phyloP scores from a whole-genome alignment of 139 green algal species.

The Yamagishiella unicocca region DNA sequence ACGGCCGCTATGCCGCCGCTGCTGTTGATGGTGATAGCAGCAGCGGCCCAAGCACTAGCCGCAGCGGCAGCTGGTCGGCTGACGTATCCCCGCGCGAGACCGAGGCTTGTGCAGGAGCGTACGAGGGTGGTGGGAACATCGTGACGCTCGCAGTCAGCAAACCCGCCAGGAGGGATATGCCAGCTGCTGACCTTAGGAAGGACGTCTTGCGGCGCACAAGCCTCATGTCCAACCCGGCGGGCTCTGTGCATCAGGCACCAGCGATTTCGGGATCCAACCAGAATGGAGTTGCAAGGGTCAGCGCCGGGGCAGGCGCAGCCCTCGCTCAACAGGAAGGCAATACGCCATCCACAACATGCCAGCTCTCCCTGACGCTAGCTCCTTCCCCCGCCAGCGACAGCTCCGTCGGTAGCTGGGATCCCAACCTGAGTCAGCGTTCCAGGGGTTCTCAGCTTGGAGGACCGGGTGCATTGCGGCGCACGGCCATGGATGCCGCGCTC shows the following conservation, averaged over 20 bases:
- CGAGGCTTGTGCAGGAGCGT: too few species aligned
- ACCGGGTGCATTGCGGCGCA: neutral
- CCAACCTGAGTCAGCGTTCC: neutral
- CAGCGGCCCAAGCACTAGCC: neutral
- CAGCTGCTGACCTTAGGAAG: too few species aligned
- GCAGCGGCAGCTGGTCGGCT: slow-evolving; percentile 1
- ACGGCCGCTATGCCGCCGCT: neutral
- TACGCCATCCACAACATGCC: neutral
- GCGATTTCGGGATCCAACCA: too few species aligned
- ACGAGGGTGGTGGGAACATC: too few species aligned
- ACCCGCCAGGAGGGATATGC: too few species aligned
- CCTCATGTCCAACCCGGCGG: too few species aligned
- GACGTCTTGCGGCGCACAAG: too few species aligned
- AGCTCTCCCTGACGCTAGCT: neutral
- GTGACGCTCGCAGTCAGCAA: too few species aligned
- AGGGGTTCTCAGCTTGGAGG: neutral
- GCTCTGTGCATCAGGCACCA: too few species aligned
- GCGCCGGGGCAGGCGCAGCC: too few species aligned
- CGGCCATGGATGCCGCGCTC: neutral
- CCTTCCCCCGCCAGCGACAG: slow-evolving; percentile 9
- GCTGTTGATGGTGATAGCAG: neutral
- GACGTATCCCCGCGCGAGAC: neutral
- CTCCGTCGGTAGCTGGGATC: slow-evolving; percentile 31
- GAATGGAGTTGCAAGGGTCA: too few species aligned
- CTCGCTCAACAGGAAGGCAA: too few species aligned